Conservation (phyloP, 2,329 filamentous ascomycete species). For the Penicillium sp. region DNA sequence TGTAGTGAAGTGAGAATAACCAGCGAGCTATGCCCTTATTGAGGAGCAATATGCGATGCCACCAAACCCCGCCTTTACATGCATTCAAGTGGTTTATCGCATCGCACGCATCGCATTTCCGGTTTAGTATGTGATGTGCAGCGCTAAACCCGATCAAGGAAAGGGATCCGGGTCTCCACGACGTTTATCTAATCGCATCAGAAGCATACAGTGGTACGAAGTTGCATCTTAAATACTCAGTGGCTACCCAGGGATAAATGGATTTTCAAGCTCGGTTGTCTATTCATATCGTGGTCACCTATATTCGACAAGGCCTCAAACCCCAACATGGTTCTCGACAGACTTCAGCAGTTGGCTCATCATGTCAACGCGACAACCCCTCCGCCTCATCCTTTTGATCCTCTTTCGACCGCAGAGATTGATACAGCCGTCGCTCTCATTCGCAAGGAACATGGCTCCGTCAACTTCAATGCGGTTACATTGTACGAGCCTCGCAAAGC, state of each 20-base stretch:
- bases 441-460: slow-evolving; percentile 66
- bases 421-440: slow-evolving; percentile 68
- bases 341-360: slow-evolving; percentile 63
- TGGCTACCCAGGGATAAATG: not conserved
- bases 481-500: slow-evolving; percentile 83
- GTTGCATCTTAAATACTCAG: slow-evolving; percentile 12
- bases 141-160: slow-evolving; percentile 55
- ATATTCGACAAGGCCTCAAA: not conserved
- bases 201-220: not conserved
- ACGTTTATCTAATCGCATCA: slow-evolving; percentile 16
- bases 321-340: slow-evolving; percentile 58
- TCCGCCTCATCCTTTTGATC: slow-evolving; percentile 73
- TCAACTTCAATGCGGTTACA: slow-evolving; percentile 85
- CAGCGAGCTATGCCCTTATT: not conserved
- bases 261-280: no score
- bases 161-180: slow-evolving; percentile 55
- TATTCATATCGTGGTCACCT: not conserved
- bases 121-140: slow-evolving; percentile 6
- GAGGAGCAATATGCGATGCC: not conserved
- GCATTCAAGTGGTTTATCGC: not conserved
- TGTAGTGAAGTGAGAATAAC: not conserved
- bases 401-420: slow-evolving; percentile 72
- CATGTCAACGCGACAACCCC: slow-evolving; percentile 59
- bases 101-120: slow-evolving; percentile 24
- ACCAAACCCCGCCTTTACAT: not conserved